A percentile compares a stretch with the other conserved stretches of the same genome.
These are phyloP conservation scores for Sordariomycetes sp. DNA, from an alignment of 2,329 filamentous ascomycete genomes.

Conservation along the genomic window DNA sequence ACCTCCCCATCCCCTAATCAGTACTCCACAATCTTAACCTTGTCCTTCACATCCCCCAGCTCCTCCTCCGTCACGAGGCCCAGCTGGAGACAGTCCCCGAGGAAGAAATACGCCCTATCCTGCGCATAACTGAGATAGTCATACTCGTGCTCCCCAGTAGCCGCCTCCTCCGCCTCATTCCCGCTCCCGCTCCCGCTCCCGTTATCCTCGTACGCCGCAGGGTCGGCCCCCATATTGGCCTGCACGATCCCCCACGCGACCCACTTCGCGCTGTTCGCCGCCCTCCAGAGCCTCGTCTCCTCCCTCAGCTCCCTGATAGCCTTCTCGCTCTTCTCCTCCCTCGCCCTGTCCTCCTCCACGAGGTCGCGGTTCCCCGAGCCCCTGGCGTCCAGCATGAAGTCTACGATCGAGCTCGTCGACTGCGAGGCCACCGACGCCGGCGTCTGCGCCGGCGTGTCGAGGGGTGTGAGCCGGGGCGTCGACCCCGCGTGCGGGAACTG, in stretches of 20 bases:
- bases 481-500: slow-evolving; percentile 45
- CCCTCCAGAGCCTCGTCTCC: slow-evolving; percentile 76
- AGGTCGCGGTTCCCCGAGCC: background rate
- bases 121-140: slow-evolving; percentile 90
- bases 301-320: slow-evolving; percentile 62
- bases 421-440: slow-evolving; percentile 18
- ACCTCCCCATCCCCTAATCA: slow-evolving; percentile 20
- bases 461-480: slow-evolving; percentile 36
- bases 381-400: slow-evolving; percentile 77
- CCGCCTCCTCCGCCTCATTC: slow-evolving; percentile 18
- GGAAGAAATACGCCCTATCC: slow-evolving; percentile 85
- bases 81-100: slow-evolving; percentile 75
- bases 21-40: slow-evolving; percentile 61
- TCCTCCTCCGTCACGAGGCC: slow-evolving; percentile 68
- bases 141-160: slow-evolving; percentile 55
- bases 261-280: slow-evolving; percentile 84
- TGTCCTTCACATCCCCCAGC: slow-evolving; percentile 50
- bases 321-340: slow-evolving; percentile 54
- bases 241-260: slow-evolving; percentile 95
- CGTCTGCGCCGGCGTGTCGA: slow-evolving; percentile 29
- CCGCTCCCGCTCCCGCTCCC: slow-evolving; percentile 6
- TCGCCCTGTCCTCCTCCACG: slow-evolving; percentile 47
- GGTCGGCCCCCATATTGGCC: slow-evolving; percentile 68
- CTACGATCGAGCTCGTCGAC: slow-evolving; percentile 41
- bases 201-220: slow-evolving; percentile 23